phyloP scores from a whole-genome alignment of 2,329 filamentous ascomycete genomes.

The Hypoxylon sp. region DNA sequence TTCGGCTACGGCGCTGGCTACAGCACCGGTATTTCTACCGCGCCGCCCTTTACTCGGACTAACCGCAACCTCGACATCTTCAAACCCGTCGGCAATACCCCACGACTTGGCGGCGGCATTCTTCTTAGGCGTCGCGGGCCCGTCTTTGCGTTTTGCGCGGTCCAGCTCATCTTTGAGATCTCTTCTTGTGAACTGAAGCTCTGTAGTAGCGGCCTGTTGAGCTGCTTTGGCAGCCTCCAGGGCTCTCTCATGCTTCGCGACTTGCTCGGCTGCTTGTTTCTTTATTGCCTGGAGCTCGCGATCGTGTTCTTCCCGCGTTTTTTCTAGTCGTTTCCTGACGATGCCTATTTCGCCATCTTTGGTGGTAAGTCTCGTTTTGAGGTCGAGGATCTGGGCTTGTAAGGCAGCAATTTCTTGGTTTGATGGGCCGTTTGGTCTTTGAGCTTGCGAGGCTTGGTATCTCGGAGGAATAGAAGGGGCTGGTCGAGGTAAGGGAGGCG shows the following conservation, averaged over 20 bases:
- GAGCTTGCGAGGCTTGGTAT: slow-evolving; percentile 54
- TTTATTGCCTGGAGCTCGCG: slow-evolving; percentile 72
- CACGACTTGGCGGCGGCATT: slow-evolving; percentile 65
- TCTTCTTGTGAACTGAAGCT: slow-evolving; percentile 79
- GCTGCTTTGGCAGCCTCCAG: slow-evolving; percentile 75
- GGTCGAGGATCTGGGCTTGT: slow-evolving; percentile 65
- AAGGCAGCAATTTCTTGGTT: slow-evolving; percentile 61
- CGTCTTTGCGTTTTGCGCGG: slow-evolving; percentile 63
- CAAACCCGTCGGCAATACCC: slow-evolving; percentile 80
- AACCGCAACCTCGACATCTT: slow-evolving; percentile 70
- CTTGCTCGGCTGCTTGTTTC: slow-evolving; percentile 73
- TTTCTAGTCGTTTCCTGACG: slow-evolving; percentile 77
- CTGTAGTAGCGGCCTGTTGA: slow-evolving; percentile 74
- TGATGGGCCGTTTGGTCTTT: slow-evolving; percentile 41
- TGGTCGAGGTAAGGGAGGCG: slow-evolving; percentile 50
- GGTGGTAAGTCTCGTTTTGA: slow-evolving; percentile 69
- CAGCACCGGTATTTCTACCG: slow-evolving; percentile 58
- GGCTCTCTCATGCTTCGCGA: slow-evolving; percentile 72
- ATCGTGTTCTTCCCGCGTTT: slow-evolving; percentile 71
- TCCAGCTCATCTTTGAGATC: slow-evolving; percentile 73
- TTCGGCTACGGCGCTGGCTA: slow-evolving; percentile 62
- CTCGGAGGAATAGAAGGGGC: slow-evolving; percentile 51
- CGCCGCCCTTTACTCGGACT: slow-evolving; percentile 67
- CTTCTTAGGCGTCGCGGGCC: slow-evolving; percentile 70
- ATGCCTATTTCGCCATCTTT: slow-evolving; percentile 81